These are phyloP conservation scores for Adansonia rubrostipa DNA, from an alignment of 441 rosid genomes.

Conservation along the genomic window DNA sequence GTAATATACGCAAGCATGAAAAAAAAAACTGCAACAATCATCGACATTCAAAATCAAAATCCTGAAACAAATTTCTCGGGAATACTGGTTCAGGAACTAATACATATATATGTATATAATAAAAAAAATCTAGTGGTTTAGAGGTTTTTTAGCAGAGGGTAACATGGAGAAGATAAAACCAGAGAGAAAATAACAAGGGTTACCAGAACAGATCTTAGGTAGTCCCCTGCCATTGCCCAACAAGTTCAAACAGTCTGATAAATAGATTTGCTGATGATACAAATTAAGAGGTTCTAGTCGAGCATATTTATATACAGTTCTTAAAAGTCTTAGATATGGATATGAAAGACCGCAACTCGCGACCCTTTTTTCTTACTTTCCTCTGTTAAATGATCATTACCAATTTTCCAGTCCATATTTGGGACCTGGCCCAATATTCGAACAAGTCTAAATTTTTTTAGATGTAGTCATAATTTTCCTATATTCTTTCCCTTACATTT, in stretches of 20 bases:
- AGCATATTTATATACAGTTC: background rate
- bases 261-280: background rate
- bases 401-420: background rate
- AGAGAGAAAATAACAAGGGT: slow-evolving; percentile 21
- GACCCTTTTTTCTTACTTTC: no score
- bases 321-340: background rate
- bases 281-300: background rate
- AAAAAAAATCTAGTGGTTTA: background rate
- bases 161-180: slow-evolving; percentile 17
- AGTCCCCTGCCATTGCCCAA: slow-evolving; percentile 17
- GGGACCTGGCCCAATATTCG: background rate
- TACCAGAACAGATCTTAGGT: slow-evolving; percentile 3
- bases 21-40: background rate
- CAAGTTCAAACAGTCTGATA: background rate
- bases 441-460: background rate
- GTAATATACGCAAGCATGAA: slow-evolving; percentile 17
- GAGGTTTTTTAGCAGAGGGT: background rate
- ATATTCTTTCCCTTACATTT: background rate
- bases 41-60: background rate
- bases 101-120: no score
- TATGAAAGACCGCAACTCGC: background rate
- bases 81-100: no score
- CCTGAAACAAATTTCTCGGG: background rate
- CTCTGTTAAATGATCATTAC: background rate
- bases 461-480: background rate